Evolutionary conservation across 768 basidiomycete species (phyloP), one percentile per base, ranked within the genome.

Genomic region (Tylopilus sp.): DNA sequence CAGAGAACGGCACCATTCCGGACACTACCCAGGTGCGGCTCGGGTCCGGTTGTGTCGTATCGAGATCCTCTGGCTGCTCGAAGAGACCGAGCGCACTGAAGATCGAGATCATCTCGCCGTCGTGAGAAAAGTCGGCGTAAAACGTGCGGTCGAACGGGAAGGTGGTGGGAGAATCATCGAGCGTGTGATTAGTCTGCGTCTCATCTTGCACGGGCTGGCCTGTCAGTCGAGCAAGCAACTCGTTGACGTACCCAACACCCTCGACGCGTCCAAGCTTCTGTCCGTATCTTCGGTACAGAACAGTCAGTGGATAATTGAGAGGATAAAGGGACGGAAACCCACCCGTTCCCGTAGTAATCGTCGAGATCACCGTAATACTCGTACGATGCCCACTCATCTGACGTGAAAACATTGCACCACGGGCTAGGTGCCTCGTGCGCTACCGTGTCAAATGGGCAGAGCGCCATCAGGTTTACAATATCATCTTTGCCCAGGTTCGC

Each of bases 201-300:
- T 77, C 63, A 67, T 92, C 89, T 36, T 65, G 65, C 26, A 90
- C 86, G 2, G 83, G 79, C 16, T 65, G 65, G 16, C 75, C 75
- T 0, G 86, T 88, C 41, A 93, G 76, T 10, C 92, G 81, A 1
- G 90, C 88, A 22, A 94, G 71, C 21, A 95, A 80, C 71, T 93
- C 92, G 67, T 92, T 92, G 63, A 89, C 74, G 68, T 88, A 94
- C 3, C 92, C 92, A 3, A 92, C 85, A 26, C 89, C 89, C 65
- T 89, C 88, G 8, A 90, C 83, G 3, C 71, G 82, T 0, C 89
- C 88, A 0, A 89, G 75, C 2, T 64, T 61, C 52, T 83, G 80
- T 12, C 88, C 89, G 52, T 87, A 81, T n/a, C 86, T 86, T 28
- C 10, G 40, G 31, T 21, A 13, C 1, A 6, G n/a, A 1, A 12